Evolutionary conservation across 805 yeast genomes (phyloP), one percentile per base, ranked within the genome.

Genomic region (Yamadazyma endophytica): DNA sequence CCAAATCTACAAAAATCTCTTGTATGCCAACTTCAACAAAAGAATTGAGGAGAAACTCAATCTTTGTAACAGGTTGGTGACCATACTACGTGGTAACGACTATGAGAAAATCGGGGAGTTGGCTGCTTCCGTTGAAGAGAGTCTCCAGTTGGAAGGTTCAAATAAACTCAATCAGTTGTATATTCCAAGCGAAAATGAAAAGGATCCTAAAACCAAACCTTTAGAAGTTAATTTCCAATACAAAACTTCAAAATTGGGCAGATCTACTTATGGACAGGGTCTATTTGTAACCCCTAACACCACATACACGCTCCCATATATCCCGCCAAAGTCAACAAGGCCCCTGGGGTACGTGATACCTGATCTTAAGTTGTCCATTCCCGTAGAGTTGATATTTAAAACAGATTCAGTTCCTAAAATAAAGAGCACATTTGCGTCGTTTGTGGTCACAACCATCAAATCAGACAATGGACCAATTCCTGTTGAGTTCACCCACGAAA

Each of bases 381-480:
- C 43, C 4, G 30, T 41, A 12, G 32, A 26, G 2, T 13, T 37
- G 9, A 11, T 20, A 20, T 9, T 8, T 20, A n/a, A n/a, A n/a
- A 20, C 21, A 9, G 15, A 9, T 16, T 24, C 19, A n/a, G 19
- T 47, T 2, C 61, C 64, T 0, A 50, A 49, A 25, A 36, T 56
- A 26, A 52, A 46, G 22, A 11, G 28, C 2, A 37, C 52, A 7
- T 20, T 25, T 2, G 52, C 55, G 2, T 67, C 61, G 23, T 46
- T 64, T 17, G 53, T 52, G 4, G 65, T 51, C 1, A 29, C 54
- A 19, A 56, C 68, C 13, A 37, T 56, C 12, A 43, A 52, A 25
- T 56, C 69, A 2, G 47, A 52, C 9, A 49, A 53, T 28, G 40
- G 44, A 16, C 58, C 64, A 2, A 58, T 64, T 9, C 69, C 71